These are phyloP conservation scores for Crepidotus variabilis DNA, from an alignment of 768 basidiomycete genomes.

Conservation along the genomic window DNA sequence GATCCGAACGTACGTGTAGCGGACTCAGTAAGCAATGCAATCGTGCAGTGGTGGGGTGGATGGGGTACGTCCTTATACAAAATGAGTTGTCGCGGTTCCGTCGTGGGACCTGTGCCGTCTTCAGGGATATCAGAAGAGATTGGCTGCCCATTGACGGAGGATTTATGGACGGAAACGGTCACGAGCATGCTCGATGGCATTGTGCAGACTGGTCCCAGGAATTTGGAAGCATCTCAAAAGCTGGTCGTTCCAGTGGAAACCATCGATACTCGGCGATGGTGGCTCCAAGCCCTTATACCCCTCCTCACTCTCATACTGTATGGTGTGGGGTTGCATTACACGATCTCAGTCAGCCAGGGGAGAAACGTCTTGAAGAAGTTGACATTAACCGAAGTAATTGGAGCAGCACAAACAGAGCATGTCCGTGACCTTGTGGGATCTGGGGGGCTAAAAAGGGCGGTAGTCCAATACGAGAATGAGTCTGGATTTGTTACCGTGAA, in stretches of 20 bases:
- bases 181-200: not conserved
- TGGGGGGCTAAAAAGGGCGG: not conserved
- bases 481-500: no score
- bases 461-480: not conserved
- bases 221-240: not conserved
- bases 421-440: not conserved
- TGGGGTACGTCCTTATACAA: not conserved
- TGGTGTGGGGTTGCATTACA: not conserved
- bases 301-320: not conserved
- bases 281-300: not conserved
- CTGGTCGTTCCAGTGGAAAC: not conserved
- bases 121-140: not conserved
- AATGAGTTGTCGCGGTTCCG: not conserved
- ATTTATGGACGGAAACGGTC: not conserved
- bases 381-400: not conserved
- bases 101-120: not conserved
- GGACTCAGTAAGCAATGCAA: no score
- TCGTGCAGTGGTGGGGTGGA: no score
- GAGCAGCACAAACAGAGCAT: not conserved
- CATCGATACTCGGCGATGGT: not conserved
- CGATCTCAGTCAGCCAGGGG: not conserved
- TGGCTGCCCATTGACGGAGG: not conserved
- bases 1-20: no score
- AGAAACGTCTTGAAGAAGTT: not conserved
- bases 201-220: not conserved